Conservation (phyloP, 2,329 filamentous ascomycete species). For the Aspergillus pseudoglaucus region DNA sequence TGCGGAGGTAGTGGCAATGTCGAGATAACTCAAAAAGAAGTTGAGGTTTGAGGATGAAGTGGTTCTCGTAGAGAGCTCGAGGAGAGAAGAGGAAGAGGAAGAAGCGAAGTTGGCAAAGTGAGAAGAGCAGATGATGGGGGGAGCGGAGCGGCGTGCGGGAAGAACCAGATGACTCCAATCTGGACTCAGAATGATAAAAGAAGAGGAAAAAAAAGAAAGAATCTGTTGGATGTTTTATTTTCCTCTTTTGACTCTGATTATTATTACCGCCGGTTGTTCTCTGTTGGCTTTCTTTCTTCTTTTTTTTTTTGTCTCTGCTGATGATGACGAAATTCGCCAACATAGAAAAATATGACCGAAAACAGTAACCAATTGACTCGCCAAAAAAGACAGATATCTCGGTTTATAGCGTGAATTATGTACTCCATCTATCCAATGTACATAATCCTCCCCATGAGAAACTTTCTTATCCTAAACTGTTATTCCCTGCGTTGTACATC, state of each 20-base stretch:
- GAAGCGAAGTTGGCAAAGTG: slow-evolving; percentile 1
- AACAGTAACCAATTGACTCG: too few relatives aligned
- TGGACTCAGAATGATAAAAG: neutral
- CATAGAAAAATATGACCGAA: too few relatives aligned
- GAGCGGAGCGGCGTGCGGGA: neutral
- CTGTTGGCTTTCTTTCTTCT: neutral
- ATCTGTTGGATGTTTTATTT: neutral
- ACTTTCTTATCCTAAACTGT: too few relatives aligned
- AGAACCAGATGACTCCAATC: neutral
- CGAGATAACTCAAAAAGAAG: too few relatives aligned
- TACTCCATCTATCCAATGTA: too few relatives aligned
- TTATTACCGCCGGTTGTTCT: neutral
- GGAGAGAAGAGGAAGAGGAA: slow-evolving; percentile 10
- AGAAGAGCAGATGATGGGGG: slow-evolving; percentile 8
- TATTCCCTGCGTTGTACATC: too few relatives aligned
- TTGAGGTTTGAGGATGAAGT: slow-evolving; percentile 4
- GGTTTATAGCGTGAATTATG: too few relatives aligned
- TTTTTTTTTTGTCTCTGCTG: neutral
- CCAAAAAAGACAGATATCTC: too few relatives aligned
- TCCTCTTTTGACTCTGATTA: neutral
- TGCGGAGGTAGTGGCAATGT: too few relatives aligned
- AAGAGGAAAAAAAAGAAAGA: neutral
- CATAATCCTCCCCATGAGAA: too few relatives aligned
- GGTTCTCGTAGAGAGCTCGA: slow-evolving; percentile 9
- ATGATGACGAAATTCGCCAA: neutral